Evolutionary conservation across 2,329 filamentous ascomycete species (phyloP), one percentile per base, ranked within the genome.

Genomic region (Coleophoma cylindrospora): DNA sequence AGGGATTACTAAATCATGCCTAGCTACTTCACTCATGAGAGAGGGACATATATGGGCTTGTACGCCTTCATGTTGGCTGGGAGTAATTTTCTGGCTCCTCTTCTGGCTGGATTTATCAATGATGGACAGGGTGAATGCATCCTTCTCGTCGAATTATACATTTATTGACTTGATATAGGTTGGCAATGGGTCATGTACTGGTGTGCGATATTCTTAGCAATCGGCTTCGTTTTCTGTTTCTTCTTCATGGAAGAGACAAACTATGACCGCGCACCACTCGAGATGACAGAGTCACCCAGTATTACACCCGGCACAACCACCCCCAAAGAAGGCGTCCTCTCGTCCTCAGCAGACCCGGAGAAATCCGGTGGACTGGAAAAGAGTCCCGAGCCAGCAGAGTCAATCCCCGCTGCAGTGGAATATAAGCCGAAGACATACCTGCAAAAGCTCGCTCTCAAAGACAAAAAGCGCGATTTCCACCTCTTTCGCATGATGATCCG

Each of bases 191-290:
- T 72, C 14, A 66, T 76, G 64, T 73, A 75, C 56, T 80, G 76
- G 68, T 74, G 73, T 34, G 75, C 79, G 4, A 81, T 84, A 27
- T 71, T 83, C 54, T 62, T 67, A 3, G 76, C 65, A 1, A 63
- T 74, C 1, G 69, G 66, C 10, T 74, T 77, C 36, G 57, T 82
- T 15, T 70, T 80, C 54, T 64, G 77, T 2, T 81, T 80, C 65
- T 76, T 83, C 57, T 74, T 76, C 61, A 74, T 81, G 69, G 80
- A 83, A 61, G 80, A 83, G 62, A 81, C 80, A 5, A 82, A 61
- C n/a, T 64, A 59, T 47, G 54, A 62, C 36, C 56, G 61, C n/a
- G 49, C 40, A 7, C 51, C 55, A 6, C 17, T 53, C 9, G 51
- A 56, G 33, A 53, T 55, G 40, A 47, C 48, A 4, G 21, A 21